phyloP scores from a whole-genome alignment of 805 yeast genomes.

The Torulaspora gathmanii region DNA sequence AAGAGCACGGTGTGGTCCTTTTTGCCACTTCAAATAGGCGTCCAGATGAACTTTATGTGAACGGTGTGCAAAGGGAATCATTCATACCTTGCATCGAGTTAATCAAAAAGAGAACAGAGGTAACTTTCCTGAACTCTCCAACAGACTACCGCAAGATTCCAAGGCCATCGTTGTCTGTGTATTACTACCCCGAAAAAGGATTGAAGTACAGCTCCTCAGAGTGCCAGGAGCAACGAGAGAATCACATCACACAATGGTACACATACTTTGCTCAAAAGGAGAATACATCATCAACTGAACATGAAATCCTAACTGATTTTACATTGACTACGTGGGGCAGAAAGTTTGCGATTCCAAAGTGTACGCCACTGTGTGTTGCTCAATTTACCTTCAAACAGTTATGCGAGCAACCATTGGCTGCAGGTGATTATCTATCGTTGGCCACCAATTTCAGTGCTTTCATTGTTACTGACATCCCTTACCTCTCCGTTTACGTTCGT shows the following conservation, averaged over 20 bases:
- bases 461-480: slow-evolving; percentile 91
- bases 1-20: slow-evolving; percentile 75
- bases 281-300: slow-evolving; percentile 20
- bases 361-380: slow-evolving; percentile 77
- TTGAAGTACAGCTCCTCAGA: slow-evolving; percentile 48
- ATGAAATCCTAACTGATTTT: slow-evolving; percentile 21
- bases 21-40: slow-evolving; percentile 95
- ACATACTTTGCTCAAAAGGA: slow-evolving; percentile 66
- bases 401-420: slow-evolving; percentile 83
- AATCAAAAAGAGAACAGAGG: slow-evolving; percentile 67
- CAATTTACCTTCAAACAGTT: slow-evolving; percentile 82
- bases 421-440: slow-evolving; percentile 87
- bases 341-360: slow-evolving; percentile 64
- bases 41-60: slow-evolving; percentile 87
- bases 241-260: slow-evolving; percentile 76
- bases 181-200: slow-evolving; percentile 67
- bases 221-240: slow-evolving; percentile 47
- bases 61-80: slow-evolving; percentile 89
- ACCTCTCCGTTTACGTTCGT: slow-evolving; percentile 66
- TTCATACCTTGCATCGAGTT: slow-evolving; percentile 88
- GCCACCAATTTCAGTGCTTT: slow-evolving; percentile 72
- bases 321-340: slow-evolving; percentile 82
- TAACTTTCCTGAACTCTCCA: slow-evolving; percentile 79
- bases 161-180: slow-evolving; percentile 74
- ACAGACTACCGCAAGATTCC: slow-evolving; percentile 91